Base-by-base conservation (phyloP, 805 yeast species). In the Candida nitratophila region DNA sequence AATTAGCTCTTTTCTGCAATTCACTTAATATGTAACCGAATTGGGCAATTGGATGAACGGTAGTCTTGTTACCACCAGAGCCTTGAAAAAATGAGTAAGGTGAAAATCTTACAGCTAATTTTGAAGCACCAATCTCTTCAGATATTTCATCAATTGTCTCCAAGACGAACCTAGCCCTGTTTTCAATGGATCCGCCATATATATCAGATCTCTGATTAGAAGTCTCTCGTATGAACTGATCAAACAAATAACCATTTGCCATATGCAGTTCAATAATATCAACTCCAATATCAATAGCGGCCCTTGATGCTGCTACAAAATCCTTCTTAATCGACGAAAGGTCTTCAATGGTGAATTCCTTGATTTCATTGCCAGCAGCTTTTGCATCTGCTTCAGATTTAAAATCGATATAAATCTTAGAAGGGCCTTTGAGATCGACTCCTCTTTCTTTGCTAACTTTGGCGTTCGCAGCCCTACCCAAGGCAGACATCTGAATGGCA, bases 81-180 rank as follows among this genome's bases (percentile, higher is more conserved):
- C 54, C 61, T 40, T 71, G 67, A 40, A 55, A 61, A 20, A 50
- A 43, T 50, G 69, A 53, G 22, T 52, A 61, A 30, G 77, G 76
- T 19, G 76, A 67, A 32, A 71, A 52, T 51, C 83, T 65, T 40
- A 76, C 50, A 40, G 71, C 76, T 32, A 69, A 58, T 44, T 60
- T 66, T 6, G 66, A 64, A 27, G 69, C 62, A n/a, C 43, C 43
- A 34, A 32, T 20, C 4, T 68, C 73, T 11, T 57, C 70, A 26
- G 60, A 59, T 22, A 76, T 47, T 7, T 71, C 69, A 48, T 75
- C 79, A 21, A 76, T 63, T 17, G 58, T 36, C 39, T 61, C 63
- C 40, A 57, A 56, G 1, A 58, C 43, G 35, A 70, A 57, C 40
- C 69, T 60, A 15, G 68, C 60, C 45, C 73, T 59, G 44, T 4